Base-by-base conservation (phyloP, 2,329 filamentous ascomycete species). In the Lachnellula arida region DNA sequence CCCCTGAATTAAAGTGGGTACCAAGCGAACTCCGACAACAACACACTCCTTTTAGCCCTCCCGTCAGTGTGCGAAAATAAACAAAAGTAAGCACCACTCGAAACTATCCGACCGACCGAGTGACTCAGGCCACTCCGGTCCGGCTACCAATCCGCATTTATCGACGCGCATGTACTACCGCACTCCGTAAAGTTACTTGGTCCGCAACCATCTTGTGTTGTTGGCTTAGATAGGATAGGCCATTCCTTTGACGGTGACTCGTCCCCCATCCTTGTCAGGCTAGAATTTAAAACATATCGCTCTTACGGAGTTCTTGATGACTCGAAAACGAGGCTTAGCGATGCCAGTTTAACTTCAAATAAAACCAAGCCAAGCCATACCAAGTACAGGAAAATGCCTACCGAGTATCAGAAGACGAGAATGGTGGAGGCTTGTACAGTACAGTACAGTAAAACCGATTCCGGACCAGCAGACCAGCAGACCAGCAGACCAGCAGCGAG, bases 51-150 rank as follows among this genome's bases (percentile, higher is more conserved):
- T 19, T 19, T 19, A 19, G 19, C 19, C 1, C 19, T 19, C 19
- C 19, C 19, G 19, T 19, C 19, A 19, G 19, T 19, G 19, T 19
- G 19, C 19, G 19, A 19, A 19, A 19, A 19, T 5, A 19, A 17
- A 22, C 7, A 22, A 37, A 34, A 28, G 40, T 54, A 54, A 54
- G 53, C 53, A 49, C 9, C n/a, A 37, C 35, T 28, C 4, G 17
- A 49, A 35, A 34, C 28, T n/a, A 15, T n/a, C 37, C 47, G 53
- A 54, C 53, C 53, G 53, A 32, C 19, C 19, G 19, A 19, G 23
- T 55, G 53, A 55, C 53, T 55, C 53, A 51, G 53, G 53, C 53
- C 47, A 40, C 52, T 19, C 12, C 12, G 7, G 12, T 19, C 19
- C 19, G 19, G 19, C 22, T 46, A 11, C 12, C 25, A 22, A 46